Base-by-base conservation (phyloP, 2,329 filamentous ascomycete genomes). In the Ceratocystis cacaofunesta region DNA sequence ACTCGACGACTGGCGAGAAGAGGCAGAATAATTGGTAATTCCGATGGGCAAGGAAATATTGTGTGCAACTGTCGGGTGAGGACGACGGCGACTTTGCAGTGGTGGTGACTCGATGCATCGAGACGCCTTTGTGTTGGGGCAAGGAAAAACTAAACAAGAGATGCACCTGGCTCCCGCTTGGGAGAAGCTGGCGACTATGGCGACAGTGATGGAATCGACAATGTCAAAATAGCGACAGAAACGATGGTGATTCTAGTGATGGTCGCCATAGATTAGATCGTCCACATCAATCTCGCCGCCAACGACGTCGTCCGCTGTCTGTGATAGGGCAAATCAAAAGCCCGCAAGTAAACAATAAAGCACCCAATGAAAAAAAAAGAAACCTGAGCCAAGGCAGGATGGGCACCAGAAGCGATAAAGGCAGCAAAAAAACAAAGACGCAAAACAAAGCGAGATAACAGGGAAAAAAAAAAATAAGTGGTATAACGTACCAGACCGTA, bases 401-500 rank as follows among this genome's bases (percentile, higher is more conserved):
- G 65, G 22, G 48, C 15, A 19, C n/a, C 15, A 19, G 44, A 52
- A 52, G 52, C 25, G 66, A 68, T 68, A 69, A 69, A 69, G 70
- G 32, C 36, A 41, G 36, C 36, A 41, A 41, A 41, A 41, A 36
- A 15, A 41, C 36, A 41, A 71, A 71, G 71, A 68, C 68, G 71
- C 69, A 69, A 68, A 71, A 61, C 52, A 43, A 41, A 58, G 62
- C 52, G 60, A 64, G 61, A 66, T 69, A 67, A 69, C 36, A 41
- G 36, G 68, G 69, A 70, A 70, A 71, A 71, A 71, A 71, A 73
- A 73, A 73, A 73, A 72, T 69, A 70, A 69, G 65, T 68, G 66
- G 66, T 67, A 64, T 67, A 66, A 68, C 67, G 68, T 68, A 65
- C 68, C 66, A 66, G 62, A 67, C 64, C 60, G 64, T 63, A 69